Evolutionary conservation across 768 basidiomycete genomes (phyloP).

Genomic region (Mycena pura): DNA sequence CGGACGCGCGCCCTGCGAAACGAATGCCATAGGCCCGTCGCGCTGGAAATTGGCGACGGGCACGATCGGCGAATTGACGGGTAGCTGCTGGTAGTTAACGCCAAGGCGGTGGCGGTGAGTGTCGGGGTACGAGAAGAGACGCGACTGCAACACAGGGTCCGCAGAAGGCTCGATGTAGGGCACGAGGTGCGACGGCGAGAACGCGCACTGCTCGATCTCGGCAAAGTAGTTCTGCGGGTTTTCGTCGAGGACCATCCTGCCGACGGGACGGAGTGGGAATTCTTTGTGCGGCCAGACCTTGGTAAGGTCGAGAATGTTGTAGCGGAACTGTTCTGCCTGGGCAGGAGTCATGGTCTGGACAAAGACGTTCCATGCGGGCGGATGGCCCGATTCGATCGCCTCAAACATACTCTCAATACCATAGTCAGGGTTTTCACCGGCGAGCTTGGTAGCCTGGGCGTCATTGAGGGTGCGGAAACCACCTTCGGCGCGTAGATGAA

Average conservation of each 20-base stretch:
- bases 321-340: slow-evolving; percentile 89
- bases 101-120: slow-evolving; percentile 88
- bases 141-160: slow-evolving; percentile 93
- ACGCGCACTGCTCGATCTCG: slow-evolving; percentile 92
- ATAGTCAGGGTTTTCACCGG: slow-evolving; percentile 85
- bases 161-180: slow-evolving; percentile 90
- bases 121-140: slow-evolving; percentile 94
- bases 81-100: slow-evolving; percentile 82
- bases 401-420: slow-evolving; percentile 81
- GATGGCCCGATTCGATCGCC: slow-evolving; percentile 80
- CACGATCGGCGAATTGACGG: slow-evolving; percentile 80
- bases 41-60: slow-evolving; percentile 93
- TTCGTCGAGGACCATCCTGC: slow-evolving; percentile 83
- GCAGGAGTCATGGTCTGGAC: slow-evolving; percentile 94
- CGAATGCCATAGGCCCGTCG: slow-evolving; percentile 71
- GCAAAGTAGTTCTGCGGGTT: slow-evolving; percentile 90
- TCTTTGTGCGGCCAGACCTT: slow-evolving; percentile 91
- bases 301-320: slow-evolving; percentile 91
- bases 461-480: slow-evolving; percentile 86
- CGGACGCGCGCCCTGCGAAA: slow-evolving; percentile 84
- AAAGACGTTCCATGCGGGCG: slow-evolving; percentile 89
- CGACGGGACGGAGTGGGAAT: slow-evolving; percentile 88
- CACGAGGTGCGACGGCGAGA: slow-evolving; percentile 86
- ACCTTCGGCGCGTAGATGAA: slow-evolving; percentile 79
- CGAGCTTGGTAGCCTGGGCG: slow-evolving; percentile 67